Base-by-base conservation (phyloP, 2,329 filamentous ascomycete genomes). In the Stachybotrys chartarum region DNA sequence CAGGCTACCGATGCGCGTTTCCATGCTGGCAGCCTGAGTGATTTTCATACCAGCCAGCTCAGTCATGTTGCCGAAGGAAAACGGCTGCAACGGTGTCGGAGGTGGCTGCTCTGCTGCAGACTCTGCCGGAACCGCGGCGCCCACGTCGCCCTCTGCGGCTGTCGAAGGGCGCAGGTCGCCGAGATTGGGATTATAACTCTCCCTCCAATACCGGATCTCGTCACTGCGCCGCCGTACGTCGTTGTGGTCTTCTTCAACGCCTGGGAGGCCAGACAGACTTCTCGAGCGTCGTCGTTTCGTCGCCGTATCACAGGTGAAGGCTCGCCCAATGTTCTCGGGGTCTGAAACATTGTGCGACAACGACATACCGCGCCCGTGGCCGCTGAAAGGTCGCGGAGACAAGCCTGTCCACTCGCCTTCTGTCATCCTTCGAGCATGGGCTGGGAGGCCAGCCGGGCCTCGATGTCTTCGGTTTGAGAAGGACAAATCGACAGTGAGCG, bases 121-220 rank as follows among this genome's bases (percentile, higher is more conserved):
- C 11, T 69, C 67, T 3, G 68, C 60, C 8, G 66, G 63, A 3
- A 61, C 59, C 17, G 62, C 55, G 30, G 62, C 65, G 0, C 60
- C 55, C 10, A 72, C 70, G 50, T 74, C 68, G 53, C 61, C 59
- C 42, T 75, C 72, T n/a, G 73, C 70, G 18, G 67, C 68, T 48
- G 71, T 68, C 3, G 80, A 81, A 5, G 80, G 79, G 35, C 78
- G 67, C 0, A 80, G 79, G 7, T 81, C 83, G 54, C 78, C 64
- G 52, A 78, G 71, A 1, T 74, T 75, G 1, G 75, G 75, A 50
- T 78, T 78, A 59, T 83, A 82, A 58, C 83, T 85, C 62, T 82
- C 78, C 57, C 84, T 76, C 82, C 83, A 86, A 62, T 82, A 83
- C 12, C 81, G 78, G 45, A 86, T 84, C 65, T 87, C 84, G 55